Percentiles rank a stretch among this genome's conserved stretches.
Conservation (phyloP, 495 filamentous ascomycete genomes). For the Hypoxylon lenormandii region DNA sequence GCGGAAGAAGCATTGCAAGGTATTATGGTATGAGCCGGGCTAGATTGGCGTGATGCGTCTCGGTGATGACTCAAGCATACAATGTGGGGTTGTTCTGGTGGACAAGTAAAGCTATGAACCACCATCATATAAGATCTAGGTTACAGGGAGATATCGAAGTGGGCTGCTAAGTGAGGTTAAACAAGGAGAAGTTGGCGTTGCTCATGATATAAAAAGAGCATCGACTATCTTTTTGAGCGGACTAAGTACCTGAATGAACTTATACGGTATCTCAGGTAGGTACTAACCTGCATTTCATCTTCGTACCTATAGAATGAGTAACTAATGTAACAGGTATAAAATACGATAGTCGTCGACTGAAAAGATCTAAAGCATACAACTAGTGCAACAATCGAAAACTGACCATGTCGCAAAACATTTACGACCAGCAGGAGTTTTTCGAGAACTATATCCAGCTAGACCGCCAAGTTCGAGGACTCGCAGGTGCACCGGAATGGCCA, state of each 20-base stretch:
- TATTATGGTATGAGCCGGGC: not conserved
- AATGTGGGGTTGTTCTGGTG: not conserved
- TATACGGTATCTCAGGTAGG: too few relatives aligned
- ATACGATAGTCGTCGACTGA: not conserved
- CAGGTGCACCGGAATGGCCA: slow-evolving; percentile 53
- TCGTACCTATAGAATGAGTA: too few relatives aligned
- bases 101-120: not conserved
- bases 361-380: not conserved
- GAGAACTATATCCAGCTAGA: slow-evolving; percentile 52
- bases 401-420: slow-evolving; percentile 55
- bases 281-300: too few relatives aligned
- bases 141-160: not conserved
- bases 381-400: not conserved
- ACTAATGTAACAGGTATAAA: not conserved
- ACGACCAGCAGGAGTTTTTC: slow-evolving; percentile 53
- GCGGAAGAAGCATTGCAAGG: too few relatives aligned
- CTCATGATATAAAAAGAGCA: too few relatives aligned
- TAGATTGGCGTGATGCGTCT: not conserved
- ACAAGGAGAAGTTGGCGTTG: too few relatives aligned
- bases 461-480: slow-evolving; percentile 46
- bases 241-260: too few relatives aligned
- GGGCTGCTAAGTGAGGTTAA: too few relatives aligned
- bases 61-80: slow-evolving; percentile 12
- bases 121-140: not conserved
- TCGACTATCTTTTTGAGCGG: too few relatives aligned